These are phyloP conservation scores for Penicillium taxi DNA, from an alignment of 495 filamentous ascomycete species.

Conservation along the genomic window DNA sequence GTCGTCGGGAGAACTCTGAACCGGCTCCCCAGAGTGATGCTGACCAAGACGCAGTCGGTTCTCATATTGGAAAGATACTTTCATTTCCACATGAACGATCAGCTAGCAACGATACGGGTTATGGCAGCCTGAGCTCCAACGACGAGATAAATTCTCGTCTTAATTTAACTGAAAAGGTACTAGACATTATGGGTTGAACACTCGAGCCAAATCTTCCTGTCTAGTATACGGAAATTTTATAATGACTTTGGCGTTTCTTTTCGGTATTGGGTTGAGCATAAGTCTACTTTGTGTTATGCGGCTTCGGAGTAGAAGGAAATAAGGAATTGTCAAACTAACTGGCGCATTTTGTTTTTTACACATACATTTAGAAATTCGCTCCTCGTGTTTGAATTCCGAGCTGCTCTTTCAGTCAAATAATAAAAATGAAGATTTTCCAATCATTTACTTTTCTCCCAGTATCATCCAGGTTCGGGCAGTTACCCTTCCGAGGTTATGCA, in stretches of 20 bases:
- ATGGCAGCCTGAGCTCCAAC: constrained; percentile 24
- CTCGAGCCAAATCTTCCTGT: neutral
- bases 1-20: constrained; percentile 13
- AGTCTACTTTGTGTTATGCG: neutral
- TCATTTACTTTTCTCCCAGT: too few relatives aligned
- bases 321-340: neutral
- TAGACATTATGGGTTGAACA: constrained; percentile 5
- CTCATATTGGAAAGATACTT: constrained; percentile 9
- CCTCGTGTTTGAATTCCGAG: too few relatives aligned
- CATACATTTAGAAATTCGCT: too few relatives aligned
- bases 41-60: constrained; percentile 12
- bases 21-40: constrained; percentile 16
- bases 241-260: constrained; percentile 8
- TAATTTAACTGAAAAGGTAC: constrained; percentile 3
- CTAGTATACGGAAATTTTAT: constrained; percentile 2
- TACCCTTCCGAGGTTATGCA: too few relatives aligned
- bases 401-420: too few relatives aligned
- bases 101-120: constrained; percentile 27
- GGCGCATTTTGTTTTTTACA: too few relatives aligned
- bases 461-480: too few relatives aligned
- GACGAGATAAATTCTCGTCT: constrained; percentile 12
- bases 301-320: neutral
- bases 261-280: neutral
- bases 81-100: constrained; percentile 18
- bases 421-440: too few relatives aligned